phyloP scores from a whole-genome alignment of 306 rosid species.

The Lithocarpus polystachyus region DNA sequence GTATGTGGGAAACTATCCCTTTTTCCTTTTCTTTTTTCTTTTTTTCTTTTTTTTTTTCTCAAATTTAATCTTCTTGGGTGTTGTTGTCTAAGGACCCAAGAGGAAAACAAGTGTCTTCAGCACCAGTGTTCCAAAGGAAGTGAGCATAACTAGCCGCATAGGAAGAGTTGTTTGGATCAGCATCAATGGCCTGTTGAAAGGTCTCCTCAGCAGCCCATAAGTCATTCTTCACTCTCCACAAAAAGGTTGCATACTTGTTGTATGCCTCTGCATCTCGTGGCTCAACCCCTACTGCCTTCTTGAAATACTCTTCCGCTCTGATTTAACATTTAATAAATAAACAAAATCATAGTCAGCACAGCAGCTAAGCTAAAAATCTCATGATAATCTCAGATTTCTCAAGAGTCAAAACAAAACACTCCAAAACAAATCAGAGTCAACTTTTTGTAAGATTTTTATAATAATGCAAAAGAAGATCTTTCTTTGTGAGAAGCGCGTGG shows the following conservation, averaged over 20 bases:
- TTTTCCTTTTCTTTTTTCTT: background rate
- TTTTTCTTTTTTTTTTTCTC: background rate
- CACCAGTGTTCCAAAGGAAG: conserved; percentile 95
- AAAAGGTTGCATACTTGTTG: conserved; percentile 72
- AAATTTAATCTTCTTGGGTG: conserved; percentile 31
- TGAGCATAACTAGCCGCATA: conserved; percentile 86
- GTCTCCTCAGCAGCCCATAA: conserved; percentile 94
- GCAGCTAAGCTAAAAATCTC: conserved; percentile 12
- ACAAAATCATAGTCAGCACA: background rate
- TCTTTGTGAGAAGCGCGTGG: conserved; percentile 21
- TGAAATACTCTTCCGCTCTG: conserved; percentile 93
- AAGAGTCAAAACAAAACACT: no score
- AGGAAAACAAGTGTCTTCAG: conserved; percentile 89
- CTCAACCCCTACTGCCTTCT: conserved; percentile 55
- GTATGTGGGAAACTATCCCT: background rate
- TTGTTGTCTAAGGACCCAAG: conserved; percentile 40
- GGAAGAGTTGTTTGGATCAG: conserved; percentile 66
- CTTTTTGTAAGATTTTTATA: background rate
- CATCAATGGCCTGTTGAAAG: conserved; percentile 71
- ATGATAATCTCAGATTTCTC: background rate
- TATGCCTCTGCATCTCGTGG: conserved; percentile 82
- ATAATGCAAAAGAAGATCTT: conserved; percentile 17
- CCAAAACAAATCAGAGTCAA: conserved; percentile 23
- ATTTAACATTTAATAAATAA: background rate
- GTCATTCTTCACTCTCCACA: conserved; percentile 73